phyloP scores from a whole-genome alignment of 805 yeast species.

The Candida easanensis region DNA sequence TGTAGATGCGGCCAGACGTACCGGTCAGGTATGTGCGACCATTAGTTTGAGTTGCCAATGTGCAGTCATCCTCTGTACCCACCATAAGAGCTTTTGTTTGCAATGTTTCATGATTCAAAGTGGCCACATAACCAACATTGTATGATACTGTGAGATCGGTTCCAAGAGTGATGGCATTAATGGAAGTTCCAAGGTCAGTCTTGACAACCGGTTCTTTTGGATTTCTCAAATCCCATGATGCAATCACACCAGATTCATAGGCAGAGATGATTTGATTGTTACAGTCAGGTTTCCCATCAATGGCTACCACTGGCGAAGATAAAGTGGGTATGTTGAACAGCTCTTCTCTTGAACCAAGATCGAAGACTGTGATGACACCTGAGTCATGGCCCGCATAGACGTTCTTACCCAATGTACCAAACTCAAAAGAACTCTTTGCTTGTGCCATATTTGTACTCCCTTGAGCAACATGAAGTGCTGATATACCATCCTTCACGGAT shows the following conservation, averaged over 20 bases:
- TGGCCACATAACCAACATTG: conserved; percentile 3
- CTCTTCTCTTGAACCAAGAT: conserved; percentile 30
- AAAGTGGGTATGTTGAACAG: conserved; percentile 26
- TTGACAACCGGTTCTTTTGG: conserved; percentile 9
- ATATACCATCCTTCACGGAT: conserved; percentile 35
- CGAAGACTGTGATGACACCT: conserved; percentile 40
- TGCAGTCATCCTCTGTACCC: conserved; percentile 8
- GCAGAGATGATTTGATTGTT: background rate
- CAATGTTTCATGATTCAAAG: background rate
- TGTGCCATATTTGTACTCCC: background rate
- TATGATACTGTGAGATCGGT: conserved; percentile 6
- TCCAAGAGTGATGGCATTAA: conserved; percentile 14
- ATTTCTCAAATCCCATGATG: conserved; percentile 40
- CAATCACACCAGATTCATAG: conserved; percentile 28
- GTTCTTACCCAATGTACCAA: conserved; percentile 45
- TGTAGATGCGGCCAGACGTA: conserved; percentile 2
- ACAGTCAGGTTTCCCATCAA: background rate
- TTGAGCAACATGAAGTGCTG: conserved; percentile 20
- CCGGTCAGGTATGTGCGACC: background rate
- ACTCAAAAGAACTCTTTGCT: conserved; percentile 40
- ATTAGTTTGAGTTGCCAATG: background rate
- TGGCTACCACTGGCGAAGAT: conserved; percentile 18
- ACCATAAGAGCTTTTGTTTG: background rate
- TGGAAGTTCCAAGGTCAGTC: background rate
- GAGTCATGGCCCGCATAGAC: conserved; percentile 42